Evolutionary conservation across 148 eudicot genomes (phyloP), one percentile per base, ranked within the genome.

Genomic region (Silene latifolia): DNA sequence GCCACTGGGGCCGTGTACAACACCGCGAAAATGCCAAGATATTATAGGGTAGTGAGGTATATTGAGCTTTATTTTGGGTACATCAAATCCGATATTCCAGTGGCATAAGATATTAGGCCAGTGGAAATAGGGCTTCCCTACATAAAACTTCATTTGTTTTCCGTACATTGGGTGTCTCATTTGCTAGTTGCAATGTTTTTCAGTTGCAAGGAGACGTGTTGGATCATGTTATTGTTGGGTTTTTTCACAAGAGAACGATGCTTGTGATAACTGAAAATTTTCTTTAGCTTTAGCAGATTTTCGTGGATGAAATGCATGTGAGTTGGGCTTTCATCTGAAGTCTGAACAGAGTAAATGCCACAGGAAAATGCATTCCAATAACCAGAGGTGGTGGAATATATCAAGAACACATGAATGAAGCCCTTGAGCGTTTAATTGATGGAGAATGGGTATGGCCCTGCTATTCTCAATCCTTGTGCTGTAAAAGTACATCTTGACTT

Each of bases 341-440:
- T 77, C 74, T 84, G 84, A 84, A 78, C 42, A 51, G 69, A 80
- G 67, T 73, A 62, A 81, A 75, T 77, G 79, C 61, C 51, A 73
- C 98, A 91, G 98, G 98, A 73, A 92, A 95, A 90, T 95, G 99
- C 77, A 95, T 95, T 80, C 99, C 99, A 42, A 87, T 95, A 76
- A 92, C 87, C 8, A 90, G 99, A 74, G 97, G 96, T 25, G 99
- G 89, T 75, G 99, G 99, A 69, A 88, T 95, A 39, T 92, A 92
- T 83, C 97, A 95, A 80, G 90, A 90, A 57, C 90, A 92, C 85
- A 95, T 95, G 99, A 86, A 87, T 59, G 99, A 95, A 85, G 99
- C 99, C 77, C 88, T 95, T 78, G 99, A 86, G 72, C 93, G 91
- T 65, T 79, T 95, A 71, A 82, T 69, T 73, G 84, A 84, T 73